Evolutionary conservation across 768 basidiomycete species (phyloP).

Genomic region (Pulveroboletus sp.): DNA sequence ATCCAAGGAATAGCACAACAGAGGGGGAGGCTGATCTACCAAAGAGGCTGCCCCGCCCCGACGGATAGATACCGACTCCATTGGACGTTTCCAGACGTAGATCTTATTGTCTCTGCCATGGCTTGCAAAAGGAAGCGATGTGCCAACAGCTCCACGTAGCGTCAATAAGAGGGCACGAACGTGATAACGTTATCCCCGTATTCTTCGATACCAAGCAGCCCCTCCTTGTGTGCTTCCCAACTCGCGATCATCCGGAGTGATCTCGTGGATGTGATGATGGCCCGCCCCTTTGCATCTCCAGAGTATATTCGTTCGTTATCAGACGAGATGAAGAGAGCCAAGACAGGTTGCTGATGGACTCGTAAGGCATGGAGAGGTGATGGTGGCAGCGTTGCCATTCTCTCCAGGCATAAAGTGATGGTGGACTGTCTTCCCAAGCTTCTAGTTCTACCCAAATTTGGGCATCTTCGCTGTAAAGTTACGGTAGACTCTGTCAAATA

Average conservation of each 20-base stretch:
- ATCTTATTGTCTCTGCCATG: slow-evolving; percentile 86
- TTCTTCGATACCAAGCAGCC: slow-evolving; percentile 76
- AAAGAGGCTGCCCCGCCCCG: slow-evolving; percentile 55
- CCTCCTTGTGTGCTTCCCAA: slow-evolving; percentile 79
- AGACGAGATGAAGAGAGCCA: slow-evolving; percentile 54
- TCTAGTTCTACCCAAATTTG: too few relatives aligned
- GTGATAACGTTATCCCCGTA: slow-evolving; percentile 65
- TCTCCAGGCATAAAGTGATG: too few relatives aligned
- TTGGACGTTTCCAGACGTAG: slow-evolving; percentile 61
- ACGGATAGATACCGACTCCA: slow-evolving; percentile 42
- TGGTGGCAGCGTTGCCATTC: slow-evolving; percentile 32
- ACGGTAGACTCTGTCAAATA: too few relatives aligned
- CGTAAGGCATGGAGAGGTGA: slow-evolving; percentile 74
- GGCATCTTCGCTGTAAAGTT: too few relatives aligned
- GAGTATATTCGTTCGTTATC: slow-evolving; percentile 84
- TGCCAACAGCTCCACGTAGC: neutral
- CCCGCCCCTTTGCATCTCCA: slow-evolving; percentile 75
- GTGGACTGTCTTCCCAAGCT: too few relatives aligned
- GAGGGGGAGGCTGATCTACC: slow-evolving; percentile 45
- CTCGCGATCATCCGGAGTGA: slow-evolving; percentile 65
- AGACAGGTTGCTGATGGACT: slow-evolving; percentile 61
- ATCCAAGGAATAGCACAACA: slow-evolving; percentile 65
- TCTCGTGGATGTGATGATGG: slow-evolving; percentile 71
- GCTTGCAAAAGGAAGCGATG: slow-evolving; percentile 23
- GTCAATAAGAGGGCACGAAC: slow-evolving; percentile 43